Conservation (phyloP, 345 rosid species). For the Conringia planisiliqua region DNA sequence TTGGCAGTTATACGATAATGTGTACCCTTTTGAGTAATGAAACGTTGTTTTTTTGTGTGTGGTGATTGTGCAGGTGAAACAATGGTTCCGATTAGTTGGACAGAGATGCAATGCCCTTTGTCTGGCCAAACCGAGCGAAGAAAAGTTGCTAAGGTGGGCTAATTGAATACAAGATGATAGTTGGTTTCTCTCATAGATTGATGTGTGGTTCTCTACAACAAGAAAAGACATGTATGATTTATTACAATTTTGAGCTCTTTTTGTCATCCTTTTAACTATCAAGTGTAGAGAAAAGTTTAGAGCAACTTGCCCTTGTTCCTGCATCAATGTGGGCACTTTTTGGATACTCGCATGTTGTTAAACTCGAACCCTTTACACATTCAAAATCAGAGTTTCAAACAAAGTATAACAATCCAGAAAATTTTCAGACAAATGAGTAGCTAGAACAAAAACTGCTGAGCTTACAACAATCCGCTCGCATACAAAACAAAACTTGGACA, state of each 20-base stretch:
- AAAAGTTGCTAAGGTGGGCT: constrained; percentile 80
- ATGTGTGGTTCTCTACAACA: constrained; percentile 5
- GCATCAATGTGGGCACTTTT: neutral
- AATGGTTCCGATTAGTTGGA: constrained; percentile 93
- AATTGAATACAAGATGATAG: constrained; percentile 31
- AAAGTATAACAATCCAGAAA: neutral
- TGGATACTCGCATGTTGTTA: neutral
- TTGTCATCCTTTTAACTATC: neutral
- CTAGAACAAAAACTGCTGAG: neutral
- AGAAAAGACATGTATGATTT: neutral
- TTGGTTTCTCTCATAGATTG: neutral
- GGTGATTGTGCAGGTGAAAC: constrained; percentile 55
- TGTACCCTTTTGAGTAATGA: neutral
- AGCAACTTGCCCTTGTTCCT: neutral
- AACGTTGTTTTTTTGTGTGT: neutral
- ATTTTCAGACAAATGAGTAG: neutral
- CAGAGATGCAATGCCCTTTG: constrained; percentile 91
- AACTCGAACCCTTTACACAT: neutral
- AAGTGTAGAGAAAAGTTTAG: neutral
- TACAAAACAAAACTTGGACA: neutral
- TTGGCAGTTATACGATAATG: neutral
- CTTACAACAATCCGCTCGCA: neutral
- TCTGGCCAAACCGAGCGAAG: constrained; percentile 79
- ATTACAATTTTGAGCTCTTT: neutral
- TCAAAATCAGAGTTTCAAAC: neutral